Percentiles rank a stretch among this genome's conserved stretches.
Evolutionary conservation across 768 basidiomycete genomes (phyloP).

Genomic region (Trametes elegans): DNA sequence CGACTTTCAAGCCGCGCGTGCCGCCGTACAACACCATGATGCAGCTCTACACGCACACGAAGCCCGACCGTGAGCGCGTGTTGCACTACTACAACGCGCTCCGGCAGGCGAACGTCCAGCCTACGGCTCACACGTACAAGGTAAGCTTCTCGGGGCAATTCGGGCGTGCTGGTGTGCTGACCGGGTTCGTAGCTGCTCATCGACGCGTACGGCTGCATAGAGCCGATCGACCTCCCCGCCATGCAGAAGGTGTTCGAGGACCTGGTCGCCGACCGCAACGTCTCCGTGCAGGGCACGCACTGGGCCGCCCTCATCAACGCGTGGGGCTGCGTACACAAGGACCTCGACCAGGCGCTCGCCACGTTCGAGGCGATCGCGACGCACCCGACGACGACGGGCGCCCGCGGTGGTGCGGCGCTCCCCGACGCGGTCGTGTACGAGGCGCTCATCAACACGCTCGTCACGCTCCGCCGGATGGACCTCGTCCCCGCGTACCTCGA

Average conservation of each 20-base stretch:
- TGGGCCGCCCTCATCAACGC: slow-evolving; percentile 89
- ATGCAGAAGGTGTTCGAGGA: slow-evolving; percentile 71
- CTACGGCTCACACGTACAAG: slow-evolving; percentile 95
- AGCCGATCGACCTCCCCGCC: slow-evolving; percentile 69
- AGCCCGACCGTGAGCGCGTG: slow-evolving; percentile 77
- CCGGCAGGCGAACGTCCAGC: slow-evolving; percentile 54
- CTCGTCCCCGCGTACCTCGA: slow-evolving; percentile 67
- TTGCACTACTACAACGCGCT: slow-evolving; percentile 75
- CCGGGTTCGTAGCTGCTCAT: slow-evolving; percentile 63
- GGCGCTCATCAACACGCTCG: slow-evolving; percentile 82
- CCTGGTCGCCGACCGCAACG: slow-evolving; percentile 46
- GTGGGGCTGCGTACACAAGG: slow-evolving; percentile 75
- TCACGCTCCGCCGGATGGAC: slow-evolving; percentile 75
- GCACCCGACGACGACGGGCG: slow-evolving; percentile 48
- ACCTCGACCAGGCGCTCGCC: slow-evolving; percentile 72
- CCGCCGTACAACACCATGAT: slow-evolving; percentile 99
- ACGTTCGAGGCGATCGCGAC: slow-evolving; percentile 73
- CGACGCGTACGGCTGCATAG: slow-evolving; percentile 83
- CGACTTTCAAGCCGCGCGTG: slow-evolving; percentile 81
- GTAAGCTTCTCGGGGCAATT: slow-evolving; percentile 37
- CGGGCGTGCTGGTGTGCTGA: slow-evolving; percentile 7
- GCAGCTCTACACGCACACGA: slow-evolving; percentile 91
- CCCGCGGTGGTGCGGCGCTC: slow-evolving; percentile 23
- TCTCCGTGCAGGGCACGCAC: slow-evolving; percentile 57
- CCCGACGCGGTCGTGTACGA: slow-evolving; percentile 88